Percentiles rank a stretch among this genome's conserved stretches.
Evolutionary conservation across 768 basidiomycete genomes (phyloP).

Genomic region (Phanerochaete sordida): DNA sequence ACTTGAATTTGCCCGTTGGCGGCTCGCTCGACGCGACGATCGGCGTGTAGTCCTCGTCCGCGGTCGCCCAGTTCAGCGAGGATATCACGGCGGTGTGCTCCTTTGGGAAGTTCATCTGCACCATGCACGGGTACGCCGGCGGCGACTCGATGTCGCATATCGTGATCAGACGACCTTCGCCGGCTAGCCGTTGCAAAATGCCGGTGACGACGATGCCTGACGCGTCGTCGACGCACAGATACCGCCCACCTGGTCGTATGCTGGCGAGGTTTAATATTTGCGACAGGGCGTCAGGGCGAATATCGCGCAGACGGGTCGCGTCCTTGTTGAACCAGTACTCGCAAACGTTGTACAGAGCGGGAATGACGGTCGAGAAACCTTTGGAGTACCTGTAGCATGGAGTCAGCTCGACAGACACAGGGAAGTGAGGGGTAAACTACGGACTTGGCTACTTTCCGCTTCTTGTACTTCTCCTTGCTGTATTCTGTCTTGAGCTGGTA

Average conservation of each 20-base stretch:
- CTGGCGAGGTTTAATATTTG: conserved; percentile 85
- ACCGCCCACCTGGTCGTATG: conserved; percentile 81
- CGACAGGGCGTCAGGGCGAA: conserved; percentile 84
- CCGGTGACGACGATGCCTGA: conserved; percentile 86
- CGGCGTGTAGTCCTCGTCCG: conserved; percentile 71
- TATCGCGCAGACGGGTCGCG: conserved; percentile 72
- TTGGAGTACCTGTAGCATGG: conserved; percentile 68
- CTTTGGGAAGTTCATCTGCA: conserved; percentile 81
- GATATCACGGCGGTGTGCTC: conserved; percentile 52
- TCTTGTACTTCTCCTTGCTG: conserved; percentile 97
- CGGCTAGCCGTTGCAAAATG: conserved; percentile 83
- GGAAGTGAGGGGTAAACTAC: conserved; percentile 18
- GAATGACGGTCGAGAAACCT: conserved; percentile 81
- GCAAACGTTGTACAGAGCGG: conserved; percentile 83
- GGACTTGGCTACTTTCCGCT: conserved; percentile 95
- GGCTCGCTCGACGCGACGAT: conserved; percentile 58
- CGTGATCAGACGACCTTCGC: conserved; percentile 75
- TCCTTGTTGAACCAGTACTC: conserved; percentile 89
- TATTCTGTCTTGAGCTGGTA: conserved; percentile 96
- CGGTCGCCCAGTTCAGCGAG: conserved; percentile 89
- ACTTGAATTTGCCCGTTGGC: conserved; percentile 54
- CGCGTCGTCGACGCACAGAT: conserved; percentile 88
- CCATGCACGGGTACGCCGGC: conserved; percentile 82
- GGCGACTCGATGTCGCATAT: conserved; percentile 91
- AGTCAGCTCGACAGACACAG: background rate